Base-by-base conservation (phyloP, 1,139 yeast genomes). In the Blastobotrys elegans region DNA sequence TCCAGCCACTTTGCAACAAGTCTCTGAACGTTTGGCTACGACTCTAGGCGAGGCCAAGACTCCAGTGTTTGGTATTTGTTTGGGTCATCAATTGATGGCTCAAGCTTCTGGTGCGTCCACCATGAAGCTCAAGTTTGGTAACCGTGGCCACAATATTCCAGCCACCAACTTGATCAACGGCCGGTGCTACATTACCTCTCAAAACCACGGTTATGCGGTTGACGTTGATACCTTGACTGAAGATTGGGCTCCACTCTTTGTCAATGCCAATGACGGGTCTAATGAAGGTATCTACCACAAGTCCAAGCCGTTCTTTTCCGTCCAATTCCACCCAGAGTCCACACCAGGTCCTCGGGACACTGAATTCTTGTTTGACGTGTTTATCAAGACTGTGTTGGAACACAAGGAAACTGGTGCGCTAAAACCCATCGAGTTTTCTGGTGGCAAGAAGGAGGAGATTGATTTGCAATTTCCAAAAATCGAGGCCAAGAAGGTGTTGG, bases 321-420 rank as follows among this genome's bases (percentile, higher is more conserved):
- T 92, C 44, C 99, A 94, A 75, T 92, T 94, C 79, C 99, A 94
- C 67, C 99, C 99, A 20, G 99, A 94, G 74, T 88, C 97, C 30
- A 88, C 97, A 48, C 98, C 98, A 41, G 99, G 99, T 68, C 99
- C 99, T 66, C 82, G 96, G 67, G 99, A 94, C 68, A 92, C 99
- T 49, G 98, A 94, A 70, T 94, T 92, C 68, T 76, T 94, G 67
- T 94, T 94, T 63, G 98, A 94, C 64, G 90, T 87, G 33, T 94
- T 94, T 70, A 84, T 94, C 64, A 70, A 86, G 56, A 71, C 97
- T 43, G 95, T 92, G 46, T 67, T 79, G 53, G 89, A 85, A 47
- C 74, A 67, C 67, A 76, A 79, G 61, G 67, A 71, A 61, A 70
- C 81, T 54, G 82, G 83, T 50, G 65, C 70, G 34, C 75, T 79